Evolutionary conservation across 306 rosid species (phyloP).

Genomic region (Lathyrus aphaca): DNA sequence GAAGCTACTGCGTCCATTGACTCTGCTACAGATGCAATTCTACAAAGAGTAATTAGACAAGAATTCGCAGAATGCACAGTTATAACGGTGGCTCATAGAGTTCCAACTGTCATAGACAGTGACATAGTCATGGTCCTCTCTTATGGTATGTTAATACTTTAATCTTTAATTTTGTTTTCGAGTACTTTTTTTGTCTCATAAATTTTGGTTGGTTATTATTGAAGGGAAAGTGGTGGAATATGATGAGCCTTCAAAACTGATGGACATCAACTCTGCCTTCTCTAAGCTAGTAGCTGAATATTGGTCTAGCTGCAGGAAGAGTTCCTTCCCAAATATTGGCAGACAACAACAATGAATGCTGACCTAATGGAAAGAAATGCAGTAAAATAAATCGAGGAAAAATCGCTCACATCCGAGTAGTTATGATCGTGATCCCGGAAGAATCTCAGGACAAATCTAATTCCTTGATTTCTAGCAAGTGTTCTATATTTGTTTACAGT

Average conservation of each 20-base stretch:
- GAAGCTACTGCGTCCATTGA: conserved; percentile 89
- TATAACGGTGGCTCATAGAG: conserved; percentile 75
- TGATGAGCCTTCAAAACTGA: conserved; percentile 45
- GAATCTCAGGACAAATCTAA: no score
- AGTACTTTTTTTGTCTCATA: background rate
- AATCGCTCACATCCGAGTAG: no score
- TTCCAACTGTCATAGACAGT: conserved; percentile 81
- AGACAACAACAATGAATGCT: background rate
- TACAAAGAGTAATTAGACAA: conserved; percentile 64
- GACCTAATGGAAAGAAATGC: no score
- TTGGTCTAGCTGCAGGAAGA: conserved; percentile 70
- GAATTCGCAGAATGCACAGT: conserved; percentile 77
- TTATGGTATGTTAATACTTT: conserved; percentile 50
- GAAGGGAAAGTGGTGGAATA: conserved; percentile 72
- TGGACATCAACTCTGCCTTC: conserved; percentile 61
- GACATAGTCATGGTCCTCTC: conserved; percentile 89
- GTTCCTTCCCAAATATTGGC: conserved; percentile 27
- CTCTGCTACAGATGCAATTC: conserved; percentile 64
- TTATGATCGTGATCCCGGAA: no score
- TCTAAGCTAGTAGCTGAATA: conserved; percentile 84
- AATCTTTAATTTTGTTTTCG: background rate
- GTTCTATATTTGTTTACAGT: no score
- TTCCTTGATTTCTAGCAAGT: no score
- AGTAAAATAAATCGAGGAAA: no score
- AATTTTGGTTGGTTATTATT: background rate